Evolutionary conservation across 2,329 filamentous ascomycete species (phyloP).

Genomic region (Cadophora sp.): DNA sequence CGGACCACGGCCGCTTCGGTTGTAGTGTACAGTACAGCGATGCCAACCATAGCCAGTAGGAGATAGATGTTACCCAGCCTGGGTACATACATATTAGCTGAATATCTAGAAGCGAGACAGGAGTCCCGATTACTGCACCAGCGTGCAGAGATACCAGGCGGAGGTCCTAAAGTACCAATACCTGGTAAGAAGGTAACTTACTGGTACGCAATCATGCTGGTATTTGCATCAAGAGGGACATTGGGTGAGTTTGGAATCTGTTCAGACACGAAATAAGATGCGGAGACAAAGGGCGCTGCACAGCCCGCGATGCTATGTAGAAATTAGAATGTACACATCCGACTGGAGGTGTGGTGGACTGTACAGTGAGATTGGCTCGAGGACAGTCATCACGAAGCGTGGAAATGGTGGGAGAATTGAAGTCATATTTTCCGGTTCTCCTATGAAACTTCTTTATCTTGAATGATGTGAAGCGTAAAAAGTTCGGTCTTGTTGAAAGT

Average conservation of each 20-base stretch:
- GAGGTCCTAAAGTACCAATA: no score
- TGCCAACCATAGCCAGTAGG: constrained; percentile 67
- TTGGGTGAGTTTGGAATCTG: constrained; percentile 57
- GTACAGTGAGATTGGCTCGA: constrained; percentile 59
- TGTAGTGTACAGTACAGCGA: constrained; percentile 69
- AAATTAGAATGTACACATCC: constrained; percentile 13
- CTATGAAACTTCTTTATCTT: not conserved
- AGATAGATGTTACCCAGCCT: constrained; percentile 75
- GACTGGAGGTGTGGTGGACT: constrained; percentile 6
- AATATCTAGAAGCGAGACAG: not conserved
- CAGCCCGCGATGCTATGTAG: constrained; percentile 62
- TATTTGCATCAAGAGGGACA: constrained; percentile 46
- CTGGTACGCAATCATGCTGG: constrained; percentile 37
- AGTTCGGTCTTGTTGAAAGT: constrained; percentile 51
- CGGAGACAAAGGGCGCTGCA: constrained; percentile 59
- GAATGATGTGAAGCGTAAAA: not conserved
- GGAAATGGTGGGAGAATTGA: constrained; percentile 69
- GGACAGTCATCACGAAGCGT: constrained; percentile 68
- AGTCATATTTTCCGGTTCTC: constrained; percentile 53
- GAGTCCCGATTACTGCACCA: no score
- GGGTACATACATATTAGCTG: constrained; percentile 47
- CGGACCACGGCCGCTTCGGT: constrained; percentile 69
- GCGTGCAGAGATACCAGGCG: not conserved
- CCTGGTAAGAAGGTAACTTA: constrained; percentile 14
- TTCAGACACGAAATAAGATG: constrained; percentile 67